Evolutionary conservation across 352 stramenopile genomes (phyloP).

Genomic region (Phytopythium ostracodes): DNA sequence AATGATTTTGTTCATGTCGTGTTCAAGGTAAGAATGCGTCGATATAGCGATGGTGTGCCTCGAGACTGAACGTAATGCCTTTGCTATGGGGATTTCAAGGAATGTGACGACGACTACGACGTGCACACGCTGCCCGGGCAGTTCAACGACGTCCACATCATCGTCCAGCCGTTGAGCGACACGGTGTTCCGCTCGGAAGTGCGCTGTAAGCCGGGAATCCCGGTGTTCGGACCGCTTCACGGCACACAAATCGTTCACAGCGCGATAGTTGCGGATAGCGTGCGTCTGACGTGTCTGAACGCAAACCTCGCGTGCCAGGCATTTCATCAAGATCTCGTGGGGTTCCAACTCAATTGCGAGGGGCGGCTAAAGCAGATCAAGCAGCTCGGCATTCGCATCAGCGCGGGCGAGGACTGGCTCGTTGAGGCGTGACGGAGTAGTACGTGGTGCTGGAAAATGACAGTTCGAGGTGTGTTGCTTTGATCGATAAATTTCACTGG

Average conservation of each 20-base stretch:
- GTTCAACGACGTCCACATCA: conserved; percentile 87
- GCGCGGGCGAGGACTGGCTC: conserved; percentile 7
- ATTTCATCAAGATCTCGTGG: conserved; percentile 80
- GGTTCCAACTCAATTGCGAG: conserved; percentile 76
- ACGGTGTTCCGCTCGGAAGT: conserved; percentile 70
- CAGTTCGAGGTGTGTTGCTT: no score
- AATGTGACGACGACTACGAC: conserved; percentile 78
- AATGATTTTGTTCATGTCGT: conserved; percentile 88
- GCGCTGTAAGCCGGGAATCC: conserved; percentile 62
- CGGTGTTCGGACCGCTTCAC: conserved; percentile 70
- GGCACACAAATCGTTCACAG: conserved; percentile 70
- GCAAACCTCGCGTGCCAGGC: conserved; percentile 81
- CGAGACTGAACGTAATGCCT: background rate
- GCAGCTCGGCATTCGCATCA: conserved; percentile 53
- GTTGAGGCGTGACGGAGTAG: background rate
- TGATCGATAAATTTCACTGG: no score
- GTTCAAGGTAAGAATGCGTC: conserved; percentile 48
- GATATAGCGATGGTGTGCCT: background rate
- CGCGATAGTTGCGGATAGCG: conserved; percentile 53
- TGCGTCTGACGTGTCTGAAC: conserved; percentile 77
- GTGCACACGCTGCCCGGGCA: conserved; percentile 72
- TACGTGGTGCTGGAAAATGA: background rate
- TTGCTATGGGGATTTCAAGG: conserved; percentile 16
- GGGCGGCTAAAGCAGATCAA: conserved; percentile 88
- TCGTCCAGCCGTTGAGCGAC: conserved; percentile 81